Evolutionary conservation across 306 rosid species (phyloP), one percentile per base, ranked within the genome.

Genomic region (Dalbergia cochinchinensis): DNA sequence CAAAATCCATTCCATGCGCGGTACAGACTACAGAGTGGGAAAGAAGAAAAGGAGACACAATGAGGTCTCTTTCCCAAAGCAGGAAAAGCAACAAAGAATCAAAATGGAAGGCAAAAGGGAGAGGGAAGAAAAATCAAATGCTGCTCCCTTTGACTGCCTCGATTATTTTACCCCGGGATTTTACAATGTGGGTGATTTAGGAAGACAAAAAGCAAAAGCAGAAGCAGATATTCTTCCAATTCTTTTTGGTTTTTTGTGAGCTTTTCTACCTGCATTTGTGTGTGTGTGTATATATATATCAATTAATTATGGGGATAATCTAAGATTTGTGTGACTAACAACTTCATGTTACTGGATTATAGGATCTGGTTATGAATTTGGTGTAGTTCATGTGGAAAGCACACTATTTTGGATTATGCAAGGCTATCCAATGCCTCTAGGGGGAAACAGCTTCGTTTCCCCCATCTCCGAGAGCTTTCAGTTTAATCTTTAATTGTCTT

Each of bases 141-240:
- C 73, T 79, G 82, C 78, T 73, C 41, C 84, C 90, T 90, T 92
- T 92, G 94, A 90, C 95, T 87, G 86, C 93, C 94, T 89, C 94
- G 91, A 83, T 77, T 60, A 50, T 85, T 83, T 80, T 53, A 78
- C 57, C 80, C 71, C 5, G 3, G 1, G 65, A 77, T 79, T 72
- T 80, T 83, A 83, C 86, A 61, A 60, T 16, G 62, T 58, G 47
- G 26, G 5, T 69, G 73, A 82, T 83, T 73, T 47, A 74, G 89
- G 86, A 85, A 79, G 45, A 71, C 95, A 83, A 76, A 91, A 88
- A 87, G 90, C 70, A 83, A 91, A 91, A 86, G 98, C 86, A 59
- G 77, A 73, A 81, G 75, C 91, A 86, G 74, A 90, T 94, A 90
- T 89, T 83, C 90, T 83, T 77, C 31, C 80, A 79, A 16, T 83